Percentiles rank a stretch among this genome's conserved stretches.
phyloP scores from a whole-genome alignment of 2,329 filamentous ascomycete species.

The Alternaria hordeiaustralica region DNA sequence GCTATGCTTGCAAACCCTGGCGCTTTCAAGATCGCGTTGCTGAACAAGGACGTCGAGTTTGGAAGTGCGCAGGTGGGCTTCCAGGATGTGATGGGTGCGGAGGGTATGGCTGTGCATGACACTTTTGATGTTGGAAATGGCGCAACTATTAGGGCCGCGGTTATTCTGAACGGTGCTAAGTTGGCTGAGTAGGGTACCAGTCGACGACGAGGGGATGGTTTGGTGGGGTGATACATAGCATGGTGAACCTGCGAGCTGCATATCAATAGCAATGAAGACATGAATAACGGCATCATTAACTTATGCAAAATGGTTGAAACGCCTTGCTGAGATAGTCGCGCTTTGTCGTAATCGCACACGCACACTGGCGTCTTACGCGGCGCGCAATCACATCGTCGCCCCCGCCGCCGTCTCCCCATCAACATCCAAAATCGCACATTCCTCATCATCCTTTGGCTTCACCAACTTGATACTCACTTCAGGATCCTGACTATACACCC shows the following conservation, averaged over 20 bases:
- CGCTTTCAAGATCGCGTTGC: slow-evolving; percentile 33
- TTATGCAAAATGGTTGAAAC: background rate
- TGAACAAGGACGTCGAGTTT: slow-evolving; percentile 38
- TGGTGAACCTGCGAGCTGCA: background rate
- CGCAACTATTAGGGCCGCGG: slow-evolving; percentile 29
- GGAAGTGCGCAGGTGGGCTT: slow-evolving; percentile 37
- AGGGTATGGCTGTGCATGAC: slow-evolving; percentile 26
- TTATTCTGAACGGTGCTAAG: slow-evolving; percentile 33
- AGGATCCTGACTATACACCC: slow-evolving; percentile 54
- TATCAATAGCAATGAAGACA: background rate
- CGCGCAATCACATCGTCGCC: slow-evolving; percentile 39
- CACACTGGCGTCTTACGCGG: background rate
- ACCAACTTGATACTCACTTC: slow-evolving; percentile 42
- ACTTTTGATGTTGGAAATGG: slow-evolving; percentile 37
- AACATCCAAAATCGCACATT: slow-evolving; percentile 39
- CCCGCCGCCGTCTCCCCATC: slow-evolving; percentile 42
- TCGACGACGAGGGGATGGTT: background rate
- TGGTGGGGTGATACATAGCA: background rate
- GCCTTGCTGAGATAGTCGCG: background rate
- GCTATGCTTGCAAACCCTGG: slow-evolving; percentile 31
- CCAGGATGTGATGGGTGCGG: slow-evolving; percentile 31
- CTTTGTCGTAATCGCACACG: background rate
- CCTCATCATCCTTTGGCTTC: slow-evolving; percentile 38
- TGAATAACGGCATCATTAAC: background rate
- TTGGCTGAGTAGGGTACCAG: slow-evolving; percentile 10